Evolutionary conservation across 2,329 filamentous ascomycete genomes (phyloP).

Genomic region (Microsporum ferrugineum): DNA sequence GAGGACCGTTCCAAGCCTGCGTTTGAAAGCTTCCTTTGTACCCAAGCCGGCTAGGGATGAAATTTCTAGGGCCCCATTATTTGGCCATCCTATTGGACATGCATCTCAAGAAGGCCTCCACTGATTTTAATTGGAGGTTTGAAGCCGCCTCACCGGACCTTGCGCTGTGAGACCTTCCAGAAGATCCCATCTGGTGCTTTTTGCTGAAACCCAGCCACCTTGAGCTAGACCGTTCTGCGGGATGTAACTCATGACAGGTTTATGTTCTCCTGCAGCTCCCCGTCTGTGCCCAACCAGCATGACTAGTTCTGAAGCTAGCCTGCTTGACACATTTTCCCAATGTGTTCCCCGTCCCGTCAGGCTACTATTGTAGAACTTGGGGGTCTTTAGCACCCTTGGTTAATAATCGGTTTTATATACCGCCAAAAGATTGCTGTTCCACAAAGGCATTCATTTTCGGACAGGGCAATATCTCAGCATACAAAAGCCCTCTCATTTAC

Average conservation of each 20-base stretch:
- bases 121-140: background rate
- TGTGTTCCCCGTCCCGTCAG: conserved; percentile 13
- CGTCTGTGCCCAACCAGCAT: conserved; percentile 13
- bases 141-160: conserved; percentile 2
- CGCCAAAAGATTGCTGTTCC: conserved; percentile 23
- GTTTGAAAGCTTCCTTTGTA: background rate
- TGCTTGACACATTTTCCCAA: conserved; percentile 17
- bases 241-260: conserved; percentile 13
- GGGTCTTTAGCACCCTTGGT: conserved; percentile 19
- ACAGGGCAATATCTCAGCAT: conserved; percentile 14
- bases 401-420: conserved; percentile 22
- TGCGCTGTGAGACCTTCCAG: conserved; percentile 10
- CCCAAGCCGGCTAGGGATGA: background rate
- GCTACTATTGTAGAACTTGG: conserved; percentile 20
- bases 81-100: background rate
- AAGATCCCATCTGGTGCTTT: conserved; percentile 8
- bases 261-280: conserved; percentile 13
- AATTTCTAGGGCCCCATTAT: background rate
- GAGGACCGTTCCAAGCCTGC: background rate
- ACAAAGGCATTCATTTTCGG: conserved; percentile 21
- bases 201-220: conserved; percentile 6
- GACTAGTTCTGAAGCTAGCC: conserved; percentile 10
- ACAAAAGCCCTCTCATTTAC: conserved; percentile 9
- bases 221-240: conserved; percentile 9
- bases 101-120: background rate